phyloP scores from a whole-genome alignment of 2,329 filamentous ascomycete genomes.

The Sporothrix mexicana region DNA sequence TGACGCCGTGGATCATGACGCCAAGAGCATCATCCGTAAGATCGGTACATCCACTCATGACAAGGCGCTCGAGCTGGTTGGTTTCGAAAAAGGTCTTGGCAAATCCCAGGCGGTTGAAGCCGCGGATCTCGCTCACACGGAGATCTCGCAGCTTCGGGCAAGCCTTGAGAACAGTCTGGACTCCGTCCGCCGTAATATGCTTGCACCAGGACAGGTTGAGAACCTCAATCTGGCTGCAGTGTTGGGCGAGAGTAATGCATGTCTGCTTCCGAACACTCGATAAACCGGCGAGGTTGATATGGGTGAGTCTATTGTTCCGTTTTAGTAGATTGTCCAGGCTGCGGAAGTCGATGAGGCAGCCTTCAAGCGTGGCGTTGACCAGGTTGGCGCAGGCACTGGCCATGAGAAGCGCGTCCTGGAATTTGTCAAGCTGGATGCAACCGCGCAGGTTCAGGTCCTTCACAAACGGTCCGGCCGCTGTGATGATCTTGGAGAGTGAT shows the following conservation, averaged over 20 bases:
- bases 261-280: slow-evolving; percentile 79
- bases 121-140: slow-evolving; percentile 78
- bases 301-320: slow-evolving; percentile 77
- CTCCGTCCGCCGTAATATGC: slow-evolving; percentile 77
- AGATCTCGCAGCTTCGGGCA: slow-evolving; percentile 80
- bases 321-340: slow-evolving; percentile 76
- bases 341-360: slow-evolving; percentile 78
- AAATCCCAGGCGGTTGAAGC: slow-evolving; percentile 76
- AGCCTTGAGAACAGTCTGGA: slow-evolving; percentile 72
- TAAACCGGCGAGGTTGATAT: slow-evolving; percentile 85
- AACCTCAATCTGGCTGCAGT: slow-evolving; percentile 79
- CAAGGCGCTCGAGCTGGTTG: slow-evolving; percentile 82
- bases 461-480: slow-evolving; percentile 84
- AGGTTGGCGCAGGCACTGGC: slow-evolving; percentile 87
- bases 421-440: slow-evolving; percentile 85
- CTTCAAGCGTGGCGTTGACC: slow-evolving; percentile 85
- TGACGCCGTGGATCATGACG: slow-evolving; percentile 74
- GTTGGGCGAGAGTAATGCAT: slow-evolving; percentile 82
- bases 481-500: slow-evolving; percentile 83
- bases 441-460: slow-evolving; percentile 89
- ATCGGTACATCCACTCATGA: slow-evolving; percentile 79
- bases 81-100: slow-evolving; percentile 76
- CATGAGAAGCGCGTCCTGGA: slow-evolving; percentile 76
- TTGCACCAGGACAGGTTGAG: slow-evolving; percentile 95
- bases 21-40: slow-evolving; percentile 76